Evolutionary conservation across 2,329 filamentous ascomycete genomes (phyloP).

Genomic region (Eutypella sp.): DNA sequence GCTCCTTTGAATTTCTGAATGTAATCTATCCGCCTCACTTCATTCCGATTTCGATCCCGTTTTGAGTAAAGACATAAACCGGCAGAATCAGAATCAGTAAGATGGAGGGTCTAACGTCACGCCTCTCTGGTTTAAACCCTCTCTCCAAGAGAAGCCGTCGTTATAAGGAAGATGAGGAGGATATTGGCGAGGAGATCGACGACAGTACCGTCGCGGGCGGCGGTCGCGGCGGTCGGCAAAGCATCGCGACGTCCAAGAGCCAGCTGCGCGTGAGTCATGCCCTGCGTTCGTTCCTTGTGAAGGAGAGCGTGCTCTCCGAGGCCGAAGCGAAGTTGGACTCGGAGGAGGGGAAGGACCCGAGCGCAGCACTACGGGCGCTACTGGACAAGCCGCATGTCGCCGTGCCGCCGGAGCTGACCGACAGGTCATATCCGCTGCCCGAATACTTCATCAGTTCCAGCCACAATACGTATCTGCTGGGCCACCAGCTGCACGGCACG

Average conservation of each 20-base stretch:
- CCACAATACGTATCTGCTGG: conserved; percentile 69
- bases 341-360: conserved; percentile 35
- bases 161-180: conserved; percentile 40
- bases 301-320: conserved; percentile 45
- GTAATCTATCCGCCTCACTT: no score
- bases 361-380: conserved; percentile 42
- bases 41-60: background rate
- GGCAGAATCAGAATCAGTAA: no score
- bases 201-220: conserved; percentile 50
- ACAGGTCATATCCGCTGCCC: conserved; percentile 55
- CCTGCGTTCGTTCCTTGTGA: conserved; percentile 49
- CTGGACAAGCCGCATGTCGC: conserved; percentile 53
- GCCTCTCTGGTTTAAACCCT: conserved; percentile 34
- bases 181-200: conserved; percentile 49
- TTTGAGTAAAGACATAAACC: no score
- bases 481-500: conserved; percentile 62
- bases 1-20: no score
- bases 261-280: conserved; percentile 56
- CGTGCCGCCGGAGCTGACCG: conserved; percentile 49
- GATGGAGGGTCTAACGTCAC: conserved; percentile 20
- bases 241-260: conserved; percentile 42
- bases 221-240: conserved; percentile 47
- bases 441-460: conserved; percentile 70
- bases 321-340: conserved; percentile 43
- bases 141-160: conserved; percentile 24